Evolutionary conservation across 2,329 filamentous ascomycete genomes (phyloP).

Genomic region (Colletotrichum liaoningense): DNA sequence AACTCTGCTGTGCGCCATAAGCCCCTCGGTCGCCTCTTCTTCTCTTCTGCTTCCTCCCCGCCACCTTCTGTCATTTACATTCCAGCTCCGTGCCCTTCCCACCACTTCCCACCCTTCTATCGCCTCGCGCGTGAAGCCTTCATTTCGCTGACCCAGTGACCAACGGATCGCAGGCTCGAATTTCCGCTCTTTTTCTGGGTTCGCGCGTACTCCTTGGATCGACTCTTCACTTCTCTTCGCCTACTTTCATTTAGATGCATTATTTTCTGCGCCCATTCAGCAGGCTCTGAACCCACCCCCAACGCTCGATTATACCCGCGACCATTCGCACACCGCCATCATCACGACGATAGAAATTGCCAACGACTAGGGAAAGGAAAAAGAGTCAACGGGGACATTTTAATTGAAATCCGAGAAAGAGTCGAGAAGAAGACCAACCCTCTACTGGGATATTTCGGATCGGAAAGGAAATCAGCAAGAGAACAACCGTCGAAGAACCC

Average conservation of each 20-base stretch:
- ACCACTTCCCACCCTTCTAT: conserved; percentile 26
- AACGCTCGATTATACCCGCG: conserved; percentile 22
- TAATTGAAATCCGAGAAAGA: conserved; percentile 32
- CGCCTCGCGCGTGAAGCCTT: conserved; percentile 41
- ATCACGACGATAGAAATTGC: not conserved
- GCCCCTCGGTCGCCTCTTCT: conserved; percentile 38
- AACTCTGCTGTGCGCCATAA: conserved; percentile 36
- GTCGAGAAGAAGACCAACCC: conserved; percentile 33
- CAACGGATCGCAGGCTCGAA: conserved; percentile 47
- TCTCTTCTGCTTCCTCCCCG: conserved; percentile 41
- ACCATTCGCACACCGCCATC: conserved; percentile 9
- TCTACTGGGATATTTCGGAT: conserved; percentile 26
- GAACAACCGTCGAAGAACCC: conserved; percentile 6
- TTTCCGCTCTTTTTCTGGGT: conserved; percentile 43
- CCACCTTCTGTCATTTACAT: conserved; percentile 34
- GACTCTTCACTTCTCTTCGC: conserved; percentile 39
- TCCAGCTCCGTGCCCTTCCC: conserved; percentile 36
- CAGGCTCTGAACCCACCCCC: conserved; percentile 62
- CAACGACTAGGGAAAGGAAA: conserved; percentile 21
- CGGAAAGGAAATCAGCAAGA: conserved; percentile 18
- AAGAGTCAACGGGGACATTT: not conserved
- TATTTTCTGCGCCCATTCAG: conserved; percentile 55
- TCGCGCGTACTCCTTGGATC: conserved; percentile 23
- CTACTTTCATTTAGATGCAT: conserved; percentile 46
- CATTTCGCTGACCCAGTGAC: conserved; percentile 34